Base-by-base conservation (phyloP, 371 early-diverging fungal genomes). In the Saksenaea oblongispora region DNA sequence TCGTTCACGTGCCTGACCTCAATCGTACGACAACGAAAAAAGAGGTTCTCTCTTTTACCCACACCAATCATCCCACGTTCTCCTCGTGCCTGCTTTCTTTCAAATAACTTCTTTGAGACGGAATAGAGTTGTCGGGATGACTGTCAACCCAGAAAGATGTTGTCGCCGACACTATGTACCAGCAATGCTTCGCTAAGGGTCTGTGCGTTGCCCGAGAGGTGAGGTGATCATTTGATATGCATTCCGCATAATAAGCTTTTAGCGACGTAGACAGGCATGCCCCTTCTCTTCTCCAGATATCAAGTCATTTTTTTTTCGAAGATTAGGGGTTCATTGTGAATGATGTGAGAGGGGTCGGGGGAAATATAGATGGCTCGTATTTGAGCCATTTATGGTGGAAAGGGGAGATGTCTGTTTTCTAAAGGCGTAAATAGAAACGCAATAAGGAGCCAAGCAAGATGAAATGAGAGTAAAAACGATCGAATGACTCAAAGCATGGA, bases 31-130 rank as follows among this genome's bases (percentile, higher is more conserved):
- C 51, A 47, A 47, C n/a, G 51, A 47, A 47, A 47, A 47, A 4
- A 10, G 51, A 47, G 10, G 31, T 31, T 31, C 31, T 9, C 7
- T 22, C 22, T 47, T 22, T 39, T n/a, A 39, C 39, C n/a, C 39
- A 14, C n/a, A 22, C 51, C 51, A 47, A 47, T 47, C 51, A 47
- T 22, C 51, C 51, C 51, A 47, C 24, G 22, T 22, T 47, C 22
- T 26, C 51, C 51, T 47, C 51, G 51, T 47, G 51, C 51, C 24
- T 17, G 11, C 51, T 22, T 47, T 47, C 51, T 47, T 47, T 47
- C 51, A 18, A 18, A 18, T 1, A 8, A 22, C 22, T 22, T 18
- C n/a, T 47, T 22, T 5, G 17, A 17, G 14, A n/a, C 14, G 14
- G 14, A 41, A 17, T 9, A 41, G 42, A 14, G 8, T 41, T 41